phyloP scores from a whole-genome alignment of 768 basidiomycete species.

The Boletus patriciae region DNA sequence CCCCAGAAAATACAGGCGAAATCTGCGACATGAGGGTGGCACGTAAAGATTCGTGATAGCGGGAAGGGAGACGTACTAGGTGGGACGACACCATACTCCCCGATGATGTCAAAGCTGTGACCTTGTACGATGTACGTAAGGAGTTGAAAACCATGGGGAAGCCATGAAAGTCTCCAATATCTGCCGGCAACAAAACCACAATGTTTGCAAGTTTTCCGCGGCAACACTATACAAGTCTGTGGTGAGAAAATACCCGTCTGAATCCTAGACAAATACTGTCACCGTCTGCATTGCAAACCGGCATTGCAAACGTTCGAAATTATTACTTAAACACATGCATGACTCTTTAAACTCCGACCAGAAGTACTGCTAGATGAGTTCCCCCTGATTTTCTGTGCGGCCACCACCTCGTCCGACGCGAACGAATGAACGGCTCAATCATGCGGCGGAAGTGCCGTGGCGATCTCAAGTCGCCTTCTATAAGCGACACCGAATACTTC shows the following conservation, averaged over 20 bases:
- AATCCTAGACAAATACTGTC: background rate
- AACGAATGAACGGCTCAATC: slow-evolving; percentile 14
- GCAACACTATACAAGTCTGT: background rate
- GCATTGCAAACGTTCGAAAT: background rate
- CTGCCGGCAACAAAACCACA: background rate
- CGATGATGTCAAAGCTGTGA: too few species aligned
- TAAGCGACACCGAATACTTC: slow-evolving; percentile 28
- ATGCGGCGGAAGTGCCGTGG: slow-evolving; percentile 20
- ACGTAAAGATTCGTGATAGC: too few species aligned
- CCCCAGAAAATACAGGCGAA: too few species aligned
- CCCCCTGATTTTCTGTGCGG: slow-evolving; percentile 2
- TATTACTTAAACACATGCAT: slow-evolving; percentile 21
- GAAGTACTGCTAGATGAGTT: background rate
- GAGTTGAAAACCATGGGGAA: too few species aligned
- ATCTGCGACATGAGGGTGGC: too few species aligned
- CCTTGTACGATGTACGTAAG: too few species aligned
- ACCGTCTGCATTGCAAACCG: slow-evolving; percentile 1
- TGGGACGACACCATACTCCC: too few species aligned
- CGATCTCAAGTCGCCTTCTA: slow-evolving; percentile 6
- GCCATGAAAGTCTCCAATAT: too few species aligned
- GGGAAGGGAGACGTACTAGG: too few species aligned
- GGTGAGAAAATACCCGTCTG: background rate
- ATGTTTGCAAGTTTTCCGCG: background rate
- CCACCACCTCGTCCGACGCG: background rate
- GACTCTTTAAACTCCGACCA: slow-evolving; percentile 26